These are phyloP conservation scores for Penicillium sp. DNA, from an alignment of 2,329 filamentous ascomycete genomes.

Conservation along the genomic window DNA sequence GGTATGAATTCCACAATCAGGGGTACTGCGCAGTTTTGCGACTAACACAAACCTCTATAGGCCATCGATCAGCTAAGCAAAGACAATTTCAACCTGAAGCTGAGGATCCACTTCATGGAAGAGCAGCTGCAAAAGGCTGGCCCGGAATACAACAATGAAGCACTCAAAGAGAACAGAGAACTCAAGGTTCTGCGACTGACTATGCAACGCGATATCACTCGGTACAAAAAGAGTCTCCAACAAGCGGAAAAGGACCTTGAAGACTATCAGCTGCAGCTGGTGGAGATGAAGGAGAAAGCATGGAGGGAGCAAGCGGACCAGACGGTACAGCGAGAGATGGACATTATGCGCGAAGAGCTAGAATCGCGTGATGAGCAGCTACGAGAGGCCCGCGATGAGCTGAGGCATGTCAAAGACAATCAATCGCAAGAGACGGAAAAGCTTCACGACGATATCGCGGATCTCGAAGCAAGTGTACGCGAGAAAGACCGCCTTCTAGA, in stretches of 20 bases:
- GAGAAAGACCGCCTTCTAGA: slow-evolving; percentile 71
- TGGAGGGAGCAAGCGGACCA: slow-evolving; percentile 72
- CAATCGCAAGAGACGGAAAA: slow-evolving; percentile 59
- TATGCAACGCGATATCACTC: slow-evolving; percentile 80
- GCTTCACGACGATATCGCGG: slow-evolving; percentile 68
- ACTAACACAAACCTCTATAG: slow-evolving; percentile 33
- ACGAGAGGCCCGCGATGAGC: slow-evolving; percentile 46
- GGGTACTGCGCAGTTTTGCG: too few relatives aligned
- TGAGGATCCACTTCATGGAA: slow-evolving; percentile 96
- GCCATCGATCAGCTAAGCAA: slow-evolving; percentile 93
- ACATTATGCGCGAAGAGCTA: slow-evolving; percentile 49
- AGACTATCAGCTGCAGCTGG: slow-evolving; percentile 73
- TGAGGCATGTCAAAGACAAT: slow-evolving; percentile 56
- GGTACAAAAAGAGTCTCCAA: slow-evolving; percentile 78
- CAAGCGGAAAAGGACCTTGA: slow-evolving; percentile 84
- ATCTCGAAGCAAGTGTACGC: slow-evolving; percentile 70
- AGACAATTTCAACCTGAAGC: slow-evolving; percentile 94
- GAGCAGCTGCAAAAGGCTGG: slow-evolving; percentile 83
- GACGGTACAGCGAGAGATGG: slow-evolving; percentile 61
- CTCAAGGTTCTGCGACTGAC: slow-evolving; percentile 90
- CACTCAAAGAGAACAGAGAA: slow-evolving; percentile 90
- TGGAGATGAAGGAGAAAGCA: slow-evolving; percentile 76
- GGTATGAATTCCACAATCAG: slow-evolving; percentile 42
- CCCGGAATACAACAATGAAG: slow-evolving; percentile 82
- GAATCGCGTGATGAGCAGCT: slow-evolving; percentile 47